Percentiles rank a stretch among this genome's conserved stretches.
phyloP scores from a whole-genome alignment of 108 stramenopile genomes.

The Cyclostephanos tholiformis region DNA sequence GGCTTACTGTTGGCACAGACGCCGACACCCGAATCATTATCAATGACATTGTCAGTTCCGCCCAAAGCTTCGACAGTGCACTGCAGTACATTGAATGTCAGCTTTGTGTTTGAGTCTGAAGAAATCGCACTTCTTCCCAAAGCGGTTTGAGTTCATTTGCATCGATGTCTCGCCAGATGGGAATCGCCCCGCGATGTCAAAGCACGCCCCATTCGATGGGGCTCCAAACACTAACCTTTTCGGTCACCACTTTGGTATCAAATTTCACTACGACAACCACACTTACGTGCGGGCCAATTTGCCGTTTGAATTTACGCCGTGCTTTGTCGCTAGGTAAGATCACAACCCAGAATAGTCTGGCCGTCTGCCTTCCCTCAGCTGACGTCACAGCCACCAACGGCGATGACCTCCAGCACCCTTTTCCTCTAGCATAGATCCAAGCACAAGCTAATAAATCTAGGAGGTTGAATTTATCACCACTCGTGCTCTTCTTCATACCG shows the following conservation, averaged over 20 bases:
- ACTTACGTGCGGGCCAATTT: too few relatives aligned
- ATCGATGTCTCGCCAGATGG: conserved; percentile 2
- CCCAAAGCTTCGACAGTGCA: neutral
- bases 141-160: conserved; percentile 18
- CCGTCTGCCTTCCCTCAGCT: too few relatives aligned
- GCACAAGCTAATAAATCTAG: too few relatives aligned
- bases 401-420: too few relatives aligned
- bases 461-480: too few relatives aligned
- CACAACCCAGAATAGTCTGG: too few relatives aligned
- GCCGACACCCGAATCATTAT: neutral
- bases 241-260: neutral
- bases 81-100: conserved; percentile 7
- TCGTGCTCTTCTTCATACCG: too few relatives aligned
- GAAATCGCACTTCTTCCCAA: conserved; percentile 15
- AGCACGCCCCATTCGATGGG: conserved; percentile 3
- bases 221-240: neutral
- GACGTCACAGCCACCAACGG: too few relatives aligned
- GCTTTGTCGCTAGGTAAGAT: too few relatives aligned
- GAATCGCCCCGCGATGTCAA: conserved; percentile 10
- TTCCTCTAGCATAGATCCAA: too few relatives aligned
- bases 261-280: too few relatives aligned
- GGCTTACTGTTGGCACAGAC: neutral
- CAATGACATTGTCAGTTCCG: conserved; percentile 1
- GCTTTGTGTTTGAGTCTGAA: neutral
- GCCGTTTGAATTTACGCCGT: too few relatives aligned